phyloP scores from a whole-genome alignment of 2,329 filamentous ascomycete species.

The Rugonectria rugulosa region DNA sequence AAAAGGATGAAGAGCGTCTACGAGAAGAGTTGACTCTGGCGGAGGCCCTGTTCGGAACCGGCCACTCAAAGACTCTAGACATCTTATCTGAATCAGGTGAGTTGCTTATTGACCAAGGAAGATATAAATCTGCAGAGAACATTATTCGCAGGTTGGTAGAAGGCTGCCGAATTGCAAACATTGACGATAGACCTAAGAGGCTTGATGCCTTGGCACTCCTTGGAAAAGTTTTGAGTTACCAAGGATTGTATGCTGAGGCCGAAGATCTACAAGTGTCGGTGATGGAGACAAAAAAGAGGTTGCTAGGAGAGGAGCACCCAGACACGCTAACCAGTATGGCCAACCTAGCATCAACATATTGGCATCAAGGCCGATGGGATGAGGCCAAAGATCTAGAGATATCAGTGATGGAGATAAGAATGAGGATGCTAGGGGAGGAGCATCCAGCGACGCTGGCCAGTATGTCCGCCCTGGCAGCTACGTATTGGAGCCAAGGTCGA shows the following conservation, averaged over 20 bases:
- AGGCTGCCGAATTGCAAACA: not conserved
- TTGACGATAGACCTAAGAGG: not conserved
- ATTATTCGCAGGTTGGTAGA: slow-evolving; percentile 1
- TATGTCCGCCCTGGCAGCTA: too few relatives aligned
- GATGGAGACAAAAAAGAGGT: not conserved
- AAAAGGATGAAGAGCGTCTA: not conserved
- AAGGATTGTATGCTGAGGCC: not conserved
- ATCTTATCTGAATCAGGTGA: not conserved
- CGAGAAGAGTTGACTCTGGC: not conserved
- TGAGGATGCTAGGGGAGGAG: not conserved
- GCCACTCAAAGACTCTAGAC: not conserved
- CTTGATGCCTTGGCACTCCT: slow-evolving; percentile 2
- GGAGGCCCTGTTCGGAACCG: not conserved
- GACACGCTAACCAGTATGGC: not conserved
- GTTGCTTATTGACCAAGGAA: slow-evolving; percentile 1
- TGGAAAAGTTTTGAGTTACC: not conserved
- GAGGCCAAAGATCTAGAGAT: not conserved
- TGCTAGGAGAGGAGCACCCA: not conserved
- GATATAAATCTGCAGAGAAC: slow-evolving; percentile 3
- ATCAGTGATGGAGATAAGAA: not conserved
- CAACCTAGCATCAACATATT: not conserved
- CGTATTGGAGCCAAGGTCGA: too few relatives aligned
- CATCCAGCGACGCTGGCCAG: not conserved
- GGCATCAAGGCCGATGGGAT: not conserved
- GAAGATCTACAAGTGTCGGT: not conserved